Base-by-base conservation (phyloP, 345 rosid species). In the Tarenaya hassleriana region DNA sequence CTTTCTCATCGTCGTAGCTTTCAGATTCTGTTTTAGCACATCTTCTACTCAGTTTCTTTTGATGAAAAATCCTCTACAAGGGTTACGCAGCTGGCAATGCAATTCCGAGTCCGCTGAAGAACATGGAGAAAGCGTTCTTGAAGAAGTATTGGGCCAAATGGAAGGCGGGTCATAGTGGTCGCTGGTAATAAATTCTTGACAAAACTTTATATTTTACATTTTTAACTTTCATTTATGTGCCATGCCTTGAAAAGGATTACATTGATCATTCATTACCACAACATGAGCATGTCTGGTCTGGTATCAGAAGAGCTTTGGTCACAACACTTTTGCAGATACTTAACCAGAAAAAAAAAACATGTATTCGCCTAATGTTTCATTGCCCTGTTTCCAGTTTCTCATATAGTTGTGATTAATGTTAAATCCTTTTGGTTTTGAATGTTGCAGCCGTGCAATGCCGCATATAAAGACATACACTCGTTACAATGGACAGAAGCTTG, bases 31-130 rank as follows among this genome's bases (percentile, higher is more conserved):
- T 16, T 46, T 52, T 8, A n/a, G n/a, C n/a, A n/a, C n/a, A n/a
- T n/a, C n/a, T n/a, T n/a, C n/a, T n/a, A n/a, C n/a, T n/a, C n/a
- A 44, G 18, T 16, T 56, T 21, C 14, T 7, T 39, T 37, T 60
- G 35, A 24, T 2, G 42, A 8, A 33, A 39, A 14, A 59, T 71
- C 55, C 60, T 59, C 52, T 63, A 65, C 50, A 50, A 91, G 96
- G 98, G 98, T 51, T 92, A 92, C 75, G 94, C 81, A 12, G 96
- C 95, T 62, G 94, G 96, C 35, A 87, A 59, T 80, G 87, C 88
- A 60, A 60, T 87, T 60, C 98, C 96, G 10, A 82, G 98, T 64
- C 95, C 96, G 7, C 68, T 64, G 34, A 91, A 91, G 75, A 91
- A 91, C 67, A 94, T 88, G 10, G 95, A 83, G 73, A 92, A 77